A percentile compares a stretch with the other conserved stretches of the same genome.
These are phyloP conservation scores for Cyclotella sp. DNA, from an alignment of 108 stramenopile species.

Conservation along the genomic window DNA sequence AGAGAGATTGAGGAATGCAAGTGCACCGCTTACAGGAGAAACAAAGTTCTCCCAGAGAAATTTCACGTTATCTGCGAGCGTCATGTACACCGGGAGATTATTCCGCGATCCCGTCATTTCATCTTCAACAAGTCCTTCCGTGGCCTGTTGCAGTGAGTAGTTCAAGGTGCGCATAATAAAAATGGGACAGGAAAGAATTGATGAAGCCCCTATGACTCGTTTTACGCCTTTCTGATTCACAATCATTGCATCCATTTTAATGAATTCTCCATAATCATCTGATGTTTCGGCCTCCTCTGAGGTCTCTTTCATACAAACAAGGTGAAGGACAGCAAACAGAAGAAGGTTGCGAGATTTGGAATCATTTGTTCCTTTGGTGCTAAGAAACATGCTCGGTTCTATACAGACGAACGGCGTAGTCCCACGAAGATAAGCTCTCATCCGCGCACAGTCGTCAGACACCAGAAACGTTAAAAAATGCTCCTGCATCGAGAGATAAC, in stretches of 20 bases:
- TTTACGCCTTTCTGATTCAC: slow-evolving; percentile 40
- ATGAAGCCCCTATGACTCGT: slow-evolving; percentile 60
- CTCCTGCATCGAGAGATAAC: slow-evolving; percentile 58
- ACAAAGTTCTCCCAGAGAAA: slow-evolving; percentile 76
- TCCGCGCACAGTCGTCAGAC: slow-evolving; percentile 78
- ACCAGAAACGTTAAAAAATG: slow-evolving; percentile 75
- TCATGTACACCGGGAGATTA: slow-evolving; percentile 20
- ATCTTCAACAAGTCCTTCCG: slow-evolving; percentile 46
- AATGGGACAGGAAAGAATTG: slow-evolving; percentile 68
- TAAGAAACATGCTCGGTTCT: slow-evolving; percentile 51
- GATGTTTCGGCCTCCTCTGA: slow-evolving; percentile 26
- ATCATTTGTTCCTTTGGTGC: slow-evolving; percentile 12
- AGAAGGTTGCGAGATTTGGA: slow-evolving; percentile 58
- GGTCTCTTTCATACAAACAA: slow-evolving; percentile 66
- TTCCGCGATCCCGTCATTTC: slow-evolving; percentile 31
- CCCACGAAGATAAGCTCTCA: slow-evolving; percentile 82
- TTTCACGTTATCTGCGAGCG: slow-evolving; percentile 53
- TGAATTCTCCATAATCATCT: slow-evolving; percentile 27
- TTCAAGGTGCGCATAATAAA: slow-evolving; percentile 70
- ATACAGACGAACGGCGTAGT: slow-evolving; percentile 62
- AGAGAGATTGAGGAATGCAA: slow-evolving; percentile 37
- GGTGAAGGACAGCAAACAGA: slow-evolving; percentile 65
- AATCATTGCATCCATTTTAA: slow-evolving; percentile 62
- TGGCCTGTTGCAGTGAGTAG: slow-evolving; percentile 39
- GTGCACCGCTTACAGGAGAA: slow-evolving; percentile 48